phyloP scores from a whole-genome alignment of 352 stramenopile genomes.

The Phytophthora colocasiae region DNA sequence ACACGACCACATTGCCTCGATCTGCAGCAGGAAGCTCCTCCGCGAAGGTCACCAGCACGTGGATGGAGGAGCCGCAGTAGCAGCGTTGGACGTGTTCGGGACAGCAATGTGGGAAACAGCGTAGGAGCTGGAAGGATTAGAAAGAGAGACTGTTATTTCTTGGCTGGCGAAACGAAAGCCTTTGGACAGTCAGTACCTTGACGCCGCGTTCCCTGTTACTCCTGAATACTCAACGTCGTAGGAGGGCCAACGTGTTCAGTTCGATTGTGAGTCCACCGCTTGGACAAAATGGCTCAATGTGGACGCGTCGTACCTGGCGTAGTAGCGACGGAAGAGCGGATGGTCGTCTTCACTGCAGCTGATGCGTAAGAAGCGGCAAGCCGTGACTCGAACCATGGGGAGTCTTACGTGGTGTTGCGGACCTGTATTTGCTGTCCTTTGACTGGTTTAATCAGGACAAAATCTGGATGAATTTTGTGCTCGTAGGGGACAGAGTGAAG shows the following conservation, averaged over 20 bases:
- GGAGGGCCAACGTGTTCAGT: not conserved
- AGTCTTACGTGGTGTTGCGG: too few relatives aligned
- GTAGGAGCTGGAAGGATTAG: slow-evolving; percentile 26
- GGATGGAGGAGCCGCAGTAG: slow-evolving; percentile 53
- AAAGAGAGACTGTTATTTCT: slow-evolving; percentile 30
- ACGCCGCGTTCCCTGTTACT: slow-evolving; percentile 18
- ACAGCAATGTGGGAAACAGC: slow-evolving; percentile 61
- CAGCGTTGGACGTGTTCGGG: slow-evolving; percentile 30
- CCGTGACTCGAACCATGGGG: slow-evolving; percentile 21
- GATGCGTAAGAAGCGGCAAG: slow-evolving; percentile 31
- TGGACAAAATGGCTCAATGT: not conserved
- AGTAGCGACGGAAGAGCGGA: slow-evolving; percentile 39
- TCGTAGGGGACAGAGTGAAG: slow-evolving; percentile 4
- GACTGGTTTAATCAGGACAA: not conserved
- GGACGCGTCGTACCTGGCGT: slow-evolving; percentile 32
- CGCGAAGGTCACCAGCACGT: slow-evolving; percentile 41
- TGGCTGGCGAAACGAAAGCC: too few relatives aligned
- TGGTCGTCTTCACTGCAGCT: slow-evolving; percentile 39
- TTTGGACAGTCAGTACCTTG: slow-evolving; percentile 17
- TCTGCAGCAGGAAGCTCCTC: slow-evolving; percentile 3
- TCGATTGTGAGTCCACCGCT: not conserved
- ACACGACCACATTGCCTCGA: slow-evolving; percentile 41
- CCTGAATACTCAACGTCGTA: too few relatives aligned
- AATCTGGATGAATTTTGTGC: slow-evolving; percentile 14
- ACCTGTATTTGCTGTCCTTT: not conserved